Conservation (phyloP, 768 basidiomycete species). For the Megacollybia marginata region DNA sequence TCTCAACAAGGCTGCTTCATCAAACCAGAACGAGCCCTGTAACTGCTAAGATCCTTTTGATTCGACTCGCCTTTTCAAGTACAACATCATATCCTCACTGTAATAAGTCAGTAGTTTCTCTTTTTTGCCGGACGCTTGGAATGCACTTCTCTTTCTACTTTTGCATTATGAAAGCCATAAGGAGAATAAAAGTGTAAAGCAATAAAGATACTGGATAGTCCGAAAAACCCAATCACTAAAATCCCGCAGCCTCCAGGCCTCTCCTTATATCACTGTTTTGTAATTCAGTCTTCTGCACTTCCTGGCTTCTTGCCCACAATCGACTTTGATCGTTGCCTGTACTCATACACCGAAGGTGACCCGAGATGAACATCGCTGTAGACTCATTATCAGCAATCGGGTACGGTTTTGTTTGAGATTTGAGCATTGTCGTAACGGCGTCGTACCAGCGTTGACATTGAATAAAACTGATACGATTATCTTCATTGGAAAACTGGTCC, state of each 20-base stretch:
- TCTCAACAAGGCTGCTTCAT: slow-evolving; percentile 55
- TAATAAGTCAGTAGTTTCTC: slow-evolving; percentile 1
- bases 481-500: slow-evolving; percentile 40
- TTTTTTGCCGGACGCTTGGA: too few species aligned
- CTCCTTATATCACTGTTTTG: slow-evolving; percentile 59
- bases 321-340: slow-evolving; percentile 20
- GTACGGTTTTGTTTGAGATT: slow-evolving; percentile 48
- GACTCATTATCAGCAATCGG: slow-evolving; percentile 37
- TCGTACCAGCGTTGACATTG: slow-evolving; percentile 54
- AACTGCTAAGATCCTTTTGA: slow-evolving; percentile 50
- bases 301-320: slow-evolving; percentile 54
- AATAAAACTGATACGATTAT: slow-evolving; percentile 38
- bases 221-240: slow-evolving; percentile 21
- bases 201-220: too few species aligned
- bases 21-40: slow-evolving; percentile 58
- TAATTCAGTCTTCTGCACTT: slow-evolving; percentile 51
- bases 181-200: too few species aligned
- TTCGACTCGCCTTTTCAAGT: background rate
- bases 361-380: slow-evolving; percentile 39
- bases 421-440: slow-evolving; percentile 45
- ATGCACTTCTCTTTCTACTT: too few species aligned
- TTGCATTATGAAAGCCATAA: too few species aligned
- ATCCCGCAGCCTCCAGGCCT: slow-evolving; percentile 63
- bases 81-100: slow-evolving; percentile 9
- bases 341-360: slow-evolving; percentile 25